Evolutionary conservation across 2,329 filamentous ascomycete genomes (phyloP), one percentile per base, ranked within the genome.

Genomic region (Aspergillus texensis): DNA sequence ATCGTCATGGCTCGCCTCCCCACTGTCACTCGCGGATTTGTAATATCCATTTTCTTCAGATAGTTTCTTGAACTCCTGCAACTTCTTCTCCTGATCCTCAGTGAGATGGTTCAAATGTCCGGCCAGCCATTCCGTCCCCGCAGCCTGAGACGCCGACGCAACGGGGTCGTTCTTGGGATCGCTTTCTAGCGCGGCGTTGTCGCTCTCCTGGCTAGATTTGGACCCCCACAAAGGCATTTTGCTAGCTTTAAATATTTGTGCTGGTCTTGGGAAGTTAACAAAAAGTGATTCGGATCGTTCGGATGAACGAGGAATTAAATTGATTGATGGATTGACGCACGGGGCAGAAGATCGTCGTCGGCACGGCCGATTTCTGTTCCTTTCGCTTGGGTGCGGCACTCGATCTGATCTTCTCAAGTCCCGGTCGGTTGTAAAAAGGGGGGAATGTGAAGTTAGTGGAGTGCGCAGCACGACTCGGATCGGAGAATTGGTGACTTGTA

Each of bases 41-140:
- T 82, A 83, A 67, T 82, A 84, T 10, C 87, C 88, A 67, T 88
- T 86, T 72, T 91, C 84, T 67, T 85, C 81, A 39, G 91, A 84
- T 43, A 90, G 75, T 12, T 77, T 74, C 81, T 94, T 96, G 84
- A 97, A 96, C 48, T 86, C 83, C 28, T 80, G 77, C 57, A 97
- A 83, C 21, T 89, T 87, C 34, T 83, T 79, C 68, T 88, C 84
- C 80, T 97, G 91, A 57, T 86, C 82, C 24, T 84, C 81, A 30
- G 82, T 91, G 64, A 97, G 84, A 78, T 94, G 90, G 56, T 92
- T 90, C 53, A 94, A 81, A 76, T 96, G 93, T n/a, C 92, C 93
- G 11, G 74, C 74, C 43, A 79, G 69, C 76, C 77, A 79, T 41
- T 70, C 76, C 12, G 72, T 76, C 26, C 77, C 74, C 8, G 75